Conservation (phyloP, 495 filamentous ascomycete species). For the Penicillium taxi region DNA sequence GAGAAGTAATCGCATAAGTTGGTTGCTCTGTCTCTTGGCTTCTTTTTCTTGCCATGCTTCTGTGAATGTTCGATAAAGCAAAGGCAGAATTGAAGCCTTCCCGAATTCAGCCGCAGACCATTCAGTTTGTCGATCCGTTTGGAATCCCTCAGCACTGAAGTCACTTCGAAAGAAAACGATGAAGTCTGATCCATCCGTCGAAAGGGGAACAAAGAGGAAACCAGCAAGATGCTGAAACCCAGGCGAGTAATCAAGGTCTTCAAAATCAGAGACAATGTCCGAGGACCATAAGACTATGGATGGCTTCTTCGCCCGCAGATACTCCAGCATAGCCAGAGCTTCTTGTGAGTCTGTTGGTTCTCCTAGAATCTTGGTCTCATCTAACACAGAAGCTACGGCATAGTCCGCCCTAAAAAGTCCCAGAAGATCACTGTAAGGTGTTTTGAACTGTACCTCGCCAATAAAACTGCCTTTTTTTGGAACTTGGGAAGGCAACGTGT, state of each 20-base stretch:
- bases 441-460: neutral
- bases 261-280: slow-evolving; percentile 67
- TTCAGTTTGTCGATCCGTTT: slow-evolving; percentile 2
- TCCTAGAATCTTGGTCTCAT: slow-evolving; percentile 75
- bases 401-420: slow-evolving; percentile 53
- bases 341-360: slow-evolving; percentile 68
- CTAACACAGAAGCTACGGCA: slow-evolving; percentile 70
- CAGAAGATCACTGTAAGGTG: slow-evolving; percentile 15
- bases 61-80: slow-evolving; percentile 80
- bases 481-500: slow-evolving; percentile 62
- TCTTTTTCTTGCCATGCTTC: slow-evolving; percentile 89
- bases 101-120: slow-evolving; percentile 52
- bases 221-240: slow-evolving; percentile 71
- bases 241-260: slow-evolving; percentile 66
- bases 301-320: slow-evolving; percentile 61
- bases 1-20: slow-evolving; percentile 66
- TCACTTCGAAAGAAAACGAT: slow-evolving; percentile 69
- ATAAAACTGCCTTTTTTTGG: neutral
- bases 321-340: slow-evolving; percentile 71
- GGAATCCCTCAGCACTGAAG: neutral
- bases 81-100: slow-evolving; percentile 74
- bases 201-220: slow-evolving; percentile 70
- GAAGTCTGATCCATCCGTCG: slow-evolving; percentile 65
- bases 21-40: slow-evolving; percentile 67
- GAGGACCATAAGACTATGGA: slow-evolving; percentile 66